phyloP scores from a whole-genome alignment of 2,329 filamentous ascomycete species.

The Diplocarpon mali region DNA sequence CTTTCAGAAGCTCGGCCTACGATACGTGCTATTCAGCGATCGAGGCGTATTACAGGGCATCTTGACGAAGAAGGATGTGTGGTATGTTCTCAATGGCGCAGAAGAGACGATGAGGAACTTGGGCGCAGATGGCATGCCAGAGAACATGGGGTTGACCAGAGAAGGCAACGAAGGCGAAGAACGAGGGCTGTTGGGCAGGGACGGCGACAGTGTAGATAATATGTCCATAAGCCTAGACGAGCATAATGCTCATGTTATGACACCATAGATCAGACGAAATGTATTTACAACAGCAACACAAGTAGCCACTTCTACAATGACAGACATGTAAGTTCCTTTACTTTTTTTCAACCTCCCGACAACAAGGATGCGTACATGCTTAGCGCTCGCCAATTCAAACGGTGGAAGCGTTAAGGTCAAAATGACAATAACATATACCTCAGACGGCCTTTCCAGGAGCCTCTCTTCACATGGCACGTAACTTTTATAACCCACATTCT shows the following conservation, averaged over 20 bases:
- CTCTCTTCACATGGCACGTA: no score
- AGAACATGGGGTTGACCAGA: slow-evolving; percentile 30
- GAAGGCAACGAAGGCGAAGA: slow-evolving; percentile 33
- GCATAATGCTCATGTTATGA: slow-evolving; percentile 21
- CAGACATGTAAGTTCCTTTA: no score
- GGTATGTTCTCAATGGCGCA: slow-evolving; percentile 78
- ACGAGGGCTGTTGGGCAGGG: slow-evolving; percentile 32
- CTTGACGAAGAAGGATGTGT: slow-evolving; percentile 94
- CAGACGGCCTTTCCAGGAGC: no score
- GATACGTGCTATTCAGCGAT: slow-evolving; percentile 82
- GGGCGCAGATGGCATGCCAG: slow-evolving; percentile 26
- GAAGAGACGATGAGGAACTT: slow-evolving; percentile 44
- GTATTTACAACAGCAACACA: not conserved
- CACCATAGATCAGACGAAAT: slow-evolving; percentile 5
- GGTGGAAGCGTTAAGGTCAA: no score
- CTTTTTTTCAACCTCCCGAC: no score
- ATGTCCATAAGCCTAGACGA: slow-evolving; percentile 13
- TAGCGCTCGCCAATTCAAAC: no score
- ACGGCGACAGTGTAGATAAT: slow-evolving; percentile 22
- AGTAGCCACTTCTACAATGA: not conserved
- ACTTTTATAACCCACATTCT: no score
- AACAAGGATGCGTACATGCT: no score
- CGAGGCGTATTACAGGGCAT: slow-evolving; percentile 72
- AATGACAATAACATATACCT: no score
- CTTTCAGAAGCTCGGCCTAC: slow-evolving; percentile 86